These are phyloP conservation scores for Trametes maxima DNA, from an alignment of 768 basidiomycete species.

Conservation along the genomic window DNA sequence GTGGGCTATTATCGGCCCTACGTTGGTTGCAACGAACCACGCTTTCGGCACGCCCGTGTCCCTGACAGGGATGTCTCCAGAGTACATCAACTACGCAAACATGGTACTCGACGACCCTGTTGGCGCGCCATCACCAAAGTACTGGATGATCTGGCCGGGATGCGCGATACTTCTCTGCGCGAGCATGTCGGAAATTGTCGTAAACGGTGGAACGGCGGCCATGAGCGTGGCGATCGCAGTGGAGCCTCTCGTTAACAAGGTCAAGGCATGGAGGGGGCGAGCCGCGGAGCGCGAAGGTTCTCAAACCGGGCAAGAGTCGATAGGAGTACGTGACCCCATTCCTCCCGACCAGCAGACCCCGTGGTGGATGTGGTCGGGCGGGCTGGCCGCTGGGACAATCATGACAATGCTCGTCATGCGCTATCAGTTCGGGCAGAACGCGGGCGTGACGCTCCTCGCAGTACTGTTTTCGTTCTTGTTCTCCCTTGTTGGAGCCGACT, in stretches of 20 bases:
- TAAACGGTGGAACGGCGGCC: conserved; percentile 17
- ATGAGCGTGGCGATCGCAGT: conserved; percentile 14
- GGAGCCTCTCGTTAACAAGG: background rate
- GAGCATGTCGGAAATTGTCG: conserved; percentile 24
- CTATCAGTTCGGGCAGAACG: conserved; percentile 29
- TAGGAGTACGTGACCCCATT: conserved; percentile 23
- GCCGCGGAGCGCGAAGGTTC: too few relatives aligned
- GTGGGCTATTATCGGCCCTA: conserved; percentile 29
- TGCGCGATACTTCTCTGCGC: conserved; percentile 26
- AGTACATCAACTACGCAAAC: conserved; percentile 26
- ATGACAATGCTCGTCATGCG: conserved; percentile 28
- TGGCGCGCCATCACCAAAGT: conserved; percentile 25
- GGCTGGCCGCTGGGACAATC: conserved; percentile 19
- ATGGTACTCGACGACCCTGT: conserved; percentile 29
- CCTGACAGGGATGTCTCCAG: conserved; percentile 16
- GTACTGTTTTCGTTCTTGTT: conserved; percentile 29
- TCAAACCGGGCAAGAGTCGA: conserved; percentile 1
- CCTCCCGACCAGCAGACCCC: conserved; percentile 24
- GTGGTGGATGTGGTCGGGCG: conserved; percentile 27
- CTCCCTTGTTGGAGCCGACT: conserved; percentile 28
- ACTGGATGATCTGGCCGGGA: conserved; percentile 32
- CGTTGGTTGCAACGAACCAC: conserved; percentile 22
- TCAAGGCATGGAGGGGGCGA: background rate
- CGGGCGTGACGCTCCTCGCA: conserved; percentile 26
- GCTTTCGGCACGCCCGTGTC: conserved; percentile 22